A percentile compares a stretch with the other conserved stretches of the same genome.
phyloP scores from a whole-genome alignment of 2,329 filamentous ascomycete species.

The Drechslerella dactyloides region DNA sequence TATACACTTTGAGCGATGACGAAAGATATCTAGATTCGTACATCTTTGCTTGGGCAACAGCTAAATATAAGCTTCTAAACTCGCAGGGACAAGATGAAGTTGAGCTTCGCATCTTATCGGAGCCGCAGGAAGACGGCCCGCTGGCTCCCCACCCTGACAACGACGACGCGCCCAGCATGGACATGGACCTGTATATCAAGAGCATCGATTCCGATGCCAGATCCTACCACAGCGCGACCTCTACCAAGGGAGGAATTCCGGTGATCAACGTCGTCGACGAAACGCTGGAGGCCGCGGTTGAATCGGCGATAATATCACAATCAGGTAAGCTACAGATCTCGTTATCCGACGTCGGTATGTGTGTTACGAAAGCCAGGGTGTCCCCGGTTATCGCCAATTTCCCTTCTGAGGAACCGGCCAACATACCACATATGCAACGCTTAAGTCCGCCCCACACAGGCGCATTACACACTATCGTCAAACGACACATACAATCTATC shows the following conservation, averaged over 20 bases:
- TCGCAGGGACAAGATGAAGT: constrained; percentile 45
- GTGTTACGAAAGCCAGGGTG: neutral
- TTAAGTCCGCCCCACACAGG: too few species aligned
- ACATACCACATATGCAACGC: constrained; percentile 27
- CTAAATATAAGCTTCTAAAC: neutral
- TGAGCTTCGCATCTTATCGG: constrained; percentile 36
- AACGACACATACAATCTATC: too few species aligned
- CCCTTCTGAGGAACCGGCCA: constrained; percentile 8
- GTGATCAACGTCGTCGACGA: constrained; percentile 42
- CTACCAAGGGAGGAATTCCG: constrained; percentile 16
- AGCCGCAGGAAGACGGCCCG: constrained; percentile 9
- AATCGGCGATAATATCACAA: constrained; percentile 1
- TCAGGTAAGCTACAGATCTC: constrained; percentile 4
- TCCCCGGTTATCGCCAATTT: neutral
- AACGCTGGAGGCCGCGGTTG: constrained; percentile 13
- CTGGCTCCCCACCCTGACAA: neutral
- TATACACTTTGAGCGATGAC: too few species aligned
- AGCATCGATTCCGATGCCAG: neutral
- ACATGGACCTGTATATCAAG: neutral
- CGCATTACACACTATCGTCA: too few species aligned
- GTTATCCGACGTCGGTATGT: too few species aligned
- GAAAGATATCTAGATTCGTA: too few species aligned
- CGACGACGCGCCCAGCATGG: neutral
- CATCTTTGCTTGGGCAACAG: too few species aligned
- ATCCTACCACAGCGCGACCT: constrained; percentile 9